Base-by-base conservation (phyloP, 495 filamentous ascomycete genomes). In the Aspergillus egyptiacus region DNA sequence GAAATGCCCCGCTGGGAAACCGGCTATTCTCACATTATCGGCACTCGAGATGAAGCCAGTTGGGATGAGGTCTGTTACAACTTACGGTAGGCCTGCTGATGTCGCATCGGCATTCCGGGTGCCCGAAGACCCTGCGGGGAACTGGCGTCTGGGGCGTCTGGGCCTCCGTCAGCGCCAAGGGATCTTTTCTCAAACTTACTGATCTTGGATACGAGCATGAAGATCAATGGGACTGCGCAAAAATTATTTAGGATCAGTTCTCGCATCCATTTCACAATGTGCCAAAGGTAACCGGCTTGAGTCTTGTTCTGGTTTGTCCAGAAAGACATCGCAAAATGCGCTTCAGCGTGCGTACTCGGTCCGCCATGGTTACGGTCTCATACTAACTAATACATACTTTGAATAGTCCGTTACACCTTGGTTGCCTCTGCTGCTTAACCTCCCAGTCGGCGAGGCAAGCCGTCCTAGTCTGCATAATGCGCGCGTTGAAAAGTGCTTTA, bases 121-220 rank as follows among this genome's bases (percentile, higher is more conserved):
- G 41, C 25, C 14, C 37, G 18, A 31, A 23, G n/a, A 5, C 13
- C 42, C 35, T 35, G 30, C 37, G 27, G 37, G 24, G 47, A 18
- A 15, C 13, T 41, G 25, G 31, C 19, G 30, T 36, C 46, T 50
- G 38, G 48, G 25, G 31, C 19, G 30, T 36, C 46, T 50, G 38
- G 48, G 48, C 52, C 40, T 40, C 49, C 50, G 45, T 57, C 46
- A 48, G 34, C 17, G 37, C 23, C 33, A n/a, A 35, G 37, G 15
- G 56, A 59, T 59, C 52, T 33, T 24, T 52, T 14, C 23, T 32
- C 23, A n/a, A n/a, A 15, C 18, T 46, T 59, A 27, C 57, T 46
- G 7, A 19, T 48, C 50, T 51, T 34, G 56, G 57, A 56, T 39
- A 54, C 37, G 43, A 54, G 43, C 28, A 39, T 45, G 46, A 43